These are phyloP conservation scores for Saraca asoca DNA, from an alignment of 331 rosid genomes.

Conservation along the genomic window DNA sequence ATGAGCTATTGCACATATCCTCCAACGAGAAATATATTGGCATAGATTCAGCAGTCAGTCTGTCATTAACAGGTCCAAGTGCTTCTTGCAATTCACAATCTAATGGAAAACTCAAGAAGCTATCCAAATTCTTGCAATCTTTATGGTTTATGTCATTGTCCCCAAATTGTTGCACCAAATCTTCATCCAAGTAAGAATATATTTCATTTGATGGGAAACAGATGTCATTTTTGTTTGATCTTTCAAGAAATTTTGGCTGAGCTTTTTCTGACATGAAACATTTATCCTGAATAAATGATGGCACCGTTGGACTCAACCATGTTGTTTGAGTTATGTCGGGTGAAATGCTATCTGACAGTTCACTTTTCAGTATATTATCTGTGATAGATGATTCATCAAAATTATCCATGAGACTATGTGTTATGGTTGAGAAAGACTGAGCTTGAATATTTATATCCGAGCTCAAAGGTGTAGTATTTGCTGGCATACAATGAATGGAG, in stretches of 20 bases:
- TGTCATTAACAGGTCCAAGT: conserved; percentile 50
- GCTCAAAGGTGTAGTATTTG: conserved; percentile 35
- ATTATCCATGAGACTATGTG: conserved; percentile 42
- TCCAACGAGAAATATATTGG: conserved; percentile 32
- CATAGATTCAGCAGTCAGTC: conserved; percentile 34
- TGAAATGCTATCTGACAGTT: conserved; percentile 34
- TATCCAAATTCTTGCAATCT: conserved; percentile 24
- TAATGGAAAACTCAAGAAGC: conserved; percentile 47
- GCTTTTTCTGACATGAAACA: conserved; percentile 24
- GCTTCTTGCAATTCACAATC: conserved; percentile 64
- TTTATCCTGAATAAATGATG: conserved; percentile 38
- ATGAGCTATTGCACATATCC: conserved; percentile 44
- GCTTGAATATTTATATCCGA: conserved; percentile 34
- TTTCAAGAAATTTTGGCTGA: conserved; percentile 28
- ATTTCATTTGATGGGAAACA: conserved; percentile 34
- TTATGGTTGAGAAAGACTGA: conserved; percentile 40
- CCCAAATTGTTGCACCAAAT: conserved; percentile 37
- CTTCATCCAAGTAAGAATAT: conserved; percentile 37
- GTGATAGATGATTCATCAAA: conserved; percentile 44
- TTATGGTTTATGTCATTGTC: conserved; percentile 29
- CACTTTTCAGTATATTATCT: conserved; percentile 37
- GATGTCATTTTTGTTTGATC: conserved; percentile 32
- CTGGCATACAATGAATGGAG: conserved; percentile 36
- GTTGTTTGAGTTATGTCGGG: conserved; percentile 28
- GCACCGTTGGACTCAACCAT: conserved; percentile 35